Conservation (phyloP, 148 eudicot genomes). For the Amaranthus hypochondriacus region DNA sequence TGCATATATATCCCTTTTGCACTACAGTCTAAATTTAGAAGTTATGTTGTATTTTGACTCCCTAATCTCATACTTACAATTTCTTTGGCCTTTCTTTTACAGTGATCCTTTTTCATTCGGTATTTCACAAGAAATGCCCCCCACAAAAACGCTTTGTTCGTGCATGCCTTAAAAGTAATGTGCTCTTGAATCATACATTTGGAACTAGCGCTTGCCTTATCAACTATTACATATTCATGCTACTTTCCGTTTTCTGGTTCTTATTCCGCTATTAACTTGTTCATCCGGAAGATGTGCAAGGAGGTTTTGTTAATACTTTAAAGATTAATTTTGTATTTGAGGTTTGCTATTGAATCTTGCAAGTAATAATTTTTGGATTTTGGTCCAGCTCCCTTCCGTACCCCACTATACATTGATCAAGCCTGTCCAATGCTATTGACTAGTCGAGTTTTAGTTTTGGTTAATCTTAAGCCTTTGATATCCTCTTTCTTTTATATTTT, state of each 20-base stretch:
- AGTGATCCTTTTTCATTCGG: constrained; percentile 73
- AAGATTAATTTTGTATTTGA: not conserved
- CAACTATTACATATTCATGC: not conserved
- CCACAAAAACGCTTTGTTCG: constrained; percentile 52
- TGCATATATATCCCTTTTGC: constrained; percentile 18
- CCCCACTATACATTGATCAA: not conserved
- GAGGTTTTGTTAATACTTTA: not conserved
- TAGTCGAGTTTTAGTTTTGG: not conserved
- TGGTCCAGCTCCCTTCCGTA: not conserved
- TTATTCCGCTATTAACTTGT: not conserved
- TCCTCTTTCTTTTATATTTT: too few relatives aligned
- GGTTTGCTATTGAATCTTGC: not conserved
- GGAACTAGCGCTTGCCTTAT: not conserved
- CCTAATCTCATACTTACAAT: not conserved
- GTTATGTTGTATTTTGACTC: not conserved
- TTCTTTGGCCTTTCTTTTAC: constrained; percentile 21
- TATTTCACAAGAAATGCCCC: constrained; percentile 58
- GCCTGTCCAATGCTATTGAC: not conserved
- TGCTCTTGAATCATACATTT: constrained; percentile 24
- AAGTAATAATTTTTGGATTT: not conserved
- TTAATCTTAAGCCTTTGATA: not conserved
- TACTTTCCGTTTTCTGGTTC: not conserved
- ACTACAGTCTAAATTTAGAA: not conserved
- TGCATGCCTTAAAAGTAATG: constrained; percentile 77
- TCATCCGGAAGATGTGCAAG: too few relatives aligned